Evolutionary conservation across 139 green algal species (phyloP).

Genomic region (Auxenochlorella pyrenoidosa): DNA sequence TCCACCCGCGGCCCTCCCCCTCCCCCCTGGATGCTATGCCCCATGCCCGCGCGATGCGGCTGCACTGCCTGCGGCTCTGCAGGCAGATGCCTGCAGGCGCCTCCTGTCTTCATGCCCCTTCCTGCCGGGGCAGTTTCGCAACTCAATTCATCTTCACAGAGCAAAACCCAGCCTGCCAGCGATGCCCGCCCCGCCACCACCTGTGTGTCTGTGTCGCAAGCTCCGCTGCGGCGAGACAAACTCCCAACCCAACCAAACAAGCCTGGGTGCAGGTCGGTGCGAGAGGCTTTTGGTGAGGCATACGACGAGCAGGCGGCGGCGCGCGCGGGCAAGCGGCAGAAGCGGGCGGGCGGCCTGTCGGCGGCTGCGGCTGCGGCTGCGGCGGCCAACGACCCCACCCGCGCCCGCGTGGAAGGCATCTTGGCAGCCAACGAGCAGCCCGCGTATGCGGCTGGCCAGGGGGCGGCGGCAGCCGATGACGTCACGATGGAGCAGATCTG

Average conservation of each 20-base stretch:
- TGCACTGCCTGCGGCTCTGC: not conserved
- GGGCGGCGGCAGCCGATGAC: not conserved
- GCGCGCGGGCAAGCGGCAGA: conserved; percentile 19
- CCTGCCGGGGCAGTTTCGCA: no score
- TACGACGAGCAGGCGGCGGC: not conserved
- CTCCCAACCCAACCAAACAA: not conserved
- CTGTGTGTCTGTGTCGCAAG: not conserved
- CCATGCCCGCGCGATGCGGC: not conserved
- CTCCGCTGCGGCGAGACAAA: no score
- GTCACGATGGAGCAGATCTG: conserved; percentile 17
- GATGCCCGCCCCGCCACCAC: not conserved
- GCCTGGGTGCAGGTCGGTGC: not conserved
- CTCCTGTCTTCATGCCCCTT: not conserved
- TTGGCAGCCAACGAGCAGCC: not conserved
- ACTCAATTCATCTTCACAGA: no score
- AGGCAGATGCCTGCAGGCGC: not conserved
- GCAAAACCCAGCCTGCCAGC: no score
- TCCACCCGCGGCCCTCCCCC: no score
- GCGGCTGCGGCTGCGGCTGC: not conserved
- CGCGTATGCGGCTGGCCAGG: not conserved
- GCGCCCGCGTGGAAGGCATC: conserved; percentile 27
- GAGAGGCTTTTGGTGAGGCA: conserved; percentile 31
- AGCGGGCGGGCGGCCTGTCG: not conserved
- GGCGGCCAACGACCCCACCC: conserved; percentile 13
- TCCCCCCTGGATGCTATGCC: not conserved